Percentiles rank a stretch among this genome's conserved stretches.
Evolutionary conservation across 805 yeast genomes (phyloP).

Genomic region (Wickerhamomyces hampshirensis): DNA sequence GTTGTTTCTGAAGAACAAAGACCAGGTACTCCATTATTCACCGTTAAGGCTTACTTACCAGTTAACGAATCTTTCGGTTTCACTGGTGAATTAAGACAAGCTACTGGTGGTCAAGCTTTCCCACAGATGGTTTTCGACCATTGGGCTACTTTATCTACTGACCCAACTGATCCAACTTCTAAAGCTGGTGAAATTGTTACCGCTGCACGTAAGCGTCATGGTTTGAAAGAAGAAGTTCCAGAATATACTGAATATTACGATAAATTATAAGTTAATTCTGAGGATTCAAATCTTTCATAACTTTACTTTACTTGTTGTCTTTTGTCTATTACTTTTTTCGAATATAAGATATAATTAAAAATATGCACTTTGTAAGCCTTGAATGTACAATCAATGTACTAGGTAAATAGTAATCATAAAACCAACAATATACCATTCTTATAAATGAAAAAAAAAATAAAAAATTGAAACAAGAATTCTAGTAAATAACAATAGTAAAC

Average conservation of each 20-base stretch:
- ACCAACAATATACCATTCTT: background rate
- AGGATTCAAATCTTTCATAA: background rate
- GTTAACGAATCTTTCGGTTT: slow-evolving; percentile 99
- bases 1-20: slow-evolving; percentile 99
- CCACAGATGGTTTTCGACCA: slow-evolving; percentile 99
- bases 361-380: too few relatives aligned
- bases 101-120: slow-evolving; percentile 99
- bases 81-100: slow-evolving; percentile 99
- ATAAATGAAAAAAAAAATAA: background rate
- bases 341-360: slow-evolving; percentile 11
- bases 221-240: slow-evolving; percentile 96
- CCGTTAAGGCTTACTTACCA: slow-evolving; percentile 99
- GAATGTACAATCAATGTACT: too few relatives aligned
- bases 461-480: background rate
- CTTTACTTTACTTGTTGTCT: slow-evolving; percentile 3
- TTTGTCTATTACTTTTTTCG: slow-evolving; percentile 2
- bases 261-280: slow-evolving; percentile 51
- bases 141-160: slow-evolving; percentile 90
- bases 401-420: too few relatives aligned
- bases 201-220: slow-evolving; percentile 88
- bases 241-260: slow-evolving; percentile 99
- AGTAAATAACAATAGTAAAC: too few relatives aligned
- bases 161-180: slow-evolving; percentile 82
- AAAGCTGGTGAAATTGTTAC: slow-evolving; percentile 63
- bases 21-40: slow-evolving; percentile 99